Conservation (phyloP, 352 stramenopile genomes). For the Pythium grandisporangium region DNA sequence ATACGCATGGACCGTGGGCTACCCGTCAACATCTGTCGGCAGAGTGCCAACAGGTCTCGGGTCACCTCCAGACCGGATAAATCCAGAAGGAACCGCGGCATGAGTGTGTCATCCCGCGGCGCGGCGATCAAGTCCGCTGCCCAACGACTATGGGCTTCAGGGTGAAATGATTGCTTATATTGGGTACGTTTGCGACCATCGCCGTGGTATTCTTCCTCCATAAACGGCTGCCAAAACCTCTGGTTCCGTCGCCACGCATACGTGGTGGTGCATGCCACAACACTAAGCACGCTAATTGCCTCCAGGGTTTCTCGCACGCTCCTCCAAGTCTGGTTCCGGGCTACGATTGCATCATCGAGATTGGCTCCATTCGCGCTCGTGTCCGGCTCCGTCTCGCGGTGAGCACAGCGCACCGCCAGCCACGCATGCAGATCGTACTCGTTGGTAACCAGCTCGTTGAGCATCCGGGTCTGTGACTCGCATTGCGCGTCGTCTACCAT, state of each 20-base stretch:
- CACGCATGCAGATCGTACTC: slow-evolving; percentile 1
- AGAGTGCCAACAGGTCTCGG: slow-evolving; percentile 16
- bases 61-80: slow-evolving; percentile 22
- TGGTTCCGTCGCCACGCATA: slow-evolving; percentile 23
- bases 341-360: no score
- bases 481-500: not conserved
- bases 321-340: not conserved
- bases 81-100: slow-evolving; percentile 28
- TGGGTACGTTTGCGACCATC: no score
- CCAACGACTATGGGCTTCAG: no score
- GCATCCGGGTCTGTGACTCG: no score
- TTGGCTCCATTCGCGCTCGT: not conserved
- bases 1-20: slow-evolving; percentile 16
- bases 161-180: no score
- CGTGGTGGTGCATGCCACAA: slow-evolving; percentile 9
- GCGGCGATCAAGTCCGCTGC: no score
- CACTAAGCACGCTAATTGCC: slow-evolving; percentile 18
- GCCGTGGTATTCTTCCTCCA: slow-evolving; percentile 10
- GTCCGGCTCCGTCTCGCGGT: not conserved
- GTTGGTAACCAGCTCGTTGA: no score
- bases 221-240: slow-evolving; percentile 21
- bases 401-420: slow-evolving; percentile 9
- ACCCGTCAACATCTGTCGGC: slow-evolving; percentile 12
- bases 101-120: slow-evolving; percentile 7
- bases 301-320: slow-evolving; percentile 6